phyloP scores from a whole-genome alignment of 2,329 filamentous ascomycete genomes.

The Diaporthe caulivora region DNA sequence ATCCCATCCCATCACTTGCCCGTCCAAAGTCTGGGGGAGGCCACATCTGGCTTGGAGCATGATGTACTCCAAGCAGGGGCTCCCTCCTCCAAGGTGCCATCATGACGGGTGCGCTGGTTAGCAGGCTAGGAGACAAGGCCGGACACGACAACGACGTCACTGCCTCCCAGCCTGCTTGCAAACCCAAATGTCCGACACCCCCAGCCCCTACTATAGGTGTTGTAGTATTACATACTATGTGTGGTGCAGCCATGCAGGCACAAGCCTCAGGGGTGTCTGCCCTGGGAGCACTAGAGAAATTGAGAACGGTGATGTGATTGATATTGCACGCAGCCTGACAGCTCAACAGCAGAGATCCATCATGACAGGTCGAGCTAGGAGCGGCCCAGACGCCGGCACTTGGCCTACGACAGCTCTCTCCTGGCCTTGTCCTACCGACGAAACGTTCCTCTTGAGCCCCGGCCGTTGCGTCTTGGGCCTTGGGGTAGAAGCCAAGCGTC shows the following conservation, averaged over 20 bases:
- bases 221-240: neutral
- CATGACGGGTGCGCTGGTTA: neutral
- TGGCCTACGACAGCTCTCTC: slow-evolving; percentile 3
- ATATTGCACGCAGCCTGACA: neutral
- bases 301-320: neutral
- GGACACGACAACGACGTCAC: slow-evolving; percentile 27
- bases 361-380: slow-evolving; percentile 9
- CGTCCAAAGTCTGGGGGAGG: neutral
- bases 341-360: neutral
- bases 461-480: slow-evolving; percentile 19
- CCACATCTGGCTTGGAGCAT: slow-evolving; percentile 1
- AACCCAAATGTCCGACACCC: neutral
- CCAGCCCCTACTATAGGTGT: neutral
- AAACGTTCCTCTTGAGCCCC: slow-evolving; percentile 22
- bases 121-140: slow-evolving; percentile 21
- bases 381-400: slow-evolving; percentile 25
- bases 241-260: slow-evolving; percentile 8
- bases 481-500: neutral
- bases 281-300: neutral
- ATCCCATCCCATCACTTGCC: slow-evolving; percentile 17
- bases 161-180: slow-evolving; percentile 10
- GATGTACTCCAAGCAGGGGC: slow-evolving; percentile 15
- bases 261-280: neutral
- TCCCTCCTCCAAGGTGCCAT: neutral
- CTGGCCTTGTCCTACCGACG: slow-evolving; percentile 2